Conservation (phyloP, 768 basidiomycete genomes). For the Ramaria sp. region DNA sequence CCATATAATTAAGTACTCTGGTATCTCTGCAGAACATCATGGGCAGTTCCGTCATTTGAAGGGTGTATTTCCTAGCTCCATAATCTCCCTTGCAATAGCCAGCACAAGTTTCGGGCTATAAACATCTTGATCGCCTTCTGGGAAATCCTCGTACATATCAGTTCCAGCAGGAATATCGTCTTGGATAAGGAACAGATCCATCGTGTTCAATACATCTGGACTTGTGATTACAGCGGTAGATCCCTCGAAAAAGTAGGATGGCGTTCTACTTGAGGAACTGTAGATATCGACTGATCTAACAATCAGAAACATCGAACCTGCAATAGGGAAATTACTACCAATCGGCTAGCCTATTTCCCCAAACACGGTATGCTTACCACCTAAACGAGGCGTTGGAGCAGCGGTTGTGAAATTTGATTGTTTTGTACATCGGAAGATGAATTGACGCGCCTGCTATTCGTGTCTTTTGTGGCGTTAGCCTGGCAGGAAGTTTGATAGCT, state of each 20-base stretch:
- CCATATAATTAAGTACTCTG: conserved; percentile 42
- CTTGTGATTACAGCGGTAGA: conserved; percentile 63
- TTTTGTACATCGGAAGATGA: conserved; percentile 6
- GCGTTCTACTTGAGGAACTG: conserved; percentile 74
- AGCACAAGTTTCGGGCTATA: conserved; percentile 64
- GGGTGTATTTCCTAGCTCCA: conserved; percentile 65
- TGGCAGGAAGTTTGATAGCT: conserved; percentile 17
- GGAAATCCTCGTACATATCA: conserved; percentile 70
- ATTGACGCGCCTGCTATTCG: conserved; percentile 47
- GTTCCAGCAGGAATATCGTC: conserved; percentile 11
- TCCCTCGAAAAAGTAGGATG: conserved; percentile 67
- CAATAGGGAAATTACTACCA: conserved; percentile 27
- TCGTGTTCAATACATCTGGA: not conserved
- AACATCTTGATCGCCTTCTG: conserved; percentile 61
- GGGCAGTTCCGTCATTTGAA: conserved; percentile 70
- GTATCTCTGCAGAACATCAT: conserved; percentile 72
- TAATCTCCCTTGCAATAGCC: conserved; percentile 62
- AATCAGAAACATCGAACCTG: not conserved
- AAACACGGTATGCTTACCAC: conserved; percentile 76
- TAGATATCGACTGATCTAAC: not conserved
- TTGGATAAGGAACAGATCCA: conserved; percentile 26
- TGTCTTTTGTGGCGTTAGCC: conserved; percentile 87
- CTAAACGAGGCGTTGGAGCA: conserved; percentile 56
- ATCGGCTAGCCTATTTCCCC: conserved; percentile 86
- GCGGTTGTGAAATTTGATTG: conserved; percentile 15